A percentile compares a stretch with the other conserved stretches of the same genome.
phyloP scores from a whole-genome alignment of 441 rosid species.

The Corymbia calophylla region DNA sequence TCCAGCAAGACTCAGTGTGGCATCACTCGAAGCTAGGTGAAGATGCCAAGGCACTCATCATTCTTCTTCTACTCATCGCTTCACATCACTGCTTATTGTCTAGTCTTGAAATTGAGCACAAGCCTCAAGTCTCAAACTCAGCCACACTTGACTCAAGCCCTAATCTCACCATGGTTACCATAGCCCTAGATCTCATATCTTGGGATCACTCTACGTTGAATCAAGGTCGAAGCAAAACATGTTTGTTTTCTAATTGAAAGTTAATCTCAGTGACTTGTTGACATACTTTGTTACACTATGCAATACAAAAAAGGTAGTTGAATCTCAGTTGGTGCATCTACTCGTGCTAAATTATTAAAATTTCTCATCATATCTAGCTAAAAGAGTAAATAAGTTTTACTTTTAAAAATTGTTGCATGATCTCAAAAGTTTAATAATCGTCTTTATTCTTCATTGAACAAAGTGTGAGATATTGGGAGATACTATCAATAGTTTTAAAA shows the following conservation, averaged over 20 bases:
- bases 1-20: no score
- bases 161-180: no score
- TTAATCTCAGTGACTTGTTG: rapidly evolving
- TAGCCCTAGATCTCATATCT: background rate
- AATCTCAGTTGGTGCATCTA: rapidly evolving
- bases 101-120: background rate
- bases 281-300: rapidly evolving
- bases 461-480: rapidly evolving
- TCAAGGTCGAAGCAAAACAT: rapidly evolving
- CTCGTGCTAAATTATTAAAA: rapidly evolving
- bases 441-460: background rate
- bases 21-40: background rate
- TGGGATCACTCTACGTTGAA: background rate
- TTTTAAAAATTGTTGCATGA: background rate
- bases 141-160: background rate
- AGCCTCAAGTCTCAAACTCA: rapidly evolving
- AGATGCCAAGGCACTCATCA: background rate
- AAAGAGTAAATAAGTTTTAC: background rate
- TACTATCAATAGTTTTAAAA: no score
- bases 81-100: background rate
- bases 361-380: background rate
- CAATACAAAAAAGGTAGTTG: background rate
- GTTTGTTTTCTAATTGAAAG: background rate
- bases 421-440: background rate
- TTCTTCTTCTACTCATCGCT: background rate